Conservation (phyloP, 2,329 filamentous ascomycete genomes). For the Aspergillus sp. region DNA sequence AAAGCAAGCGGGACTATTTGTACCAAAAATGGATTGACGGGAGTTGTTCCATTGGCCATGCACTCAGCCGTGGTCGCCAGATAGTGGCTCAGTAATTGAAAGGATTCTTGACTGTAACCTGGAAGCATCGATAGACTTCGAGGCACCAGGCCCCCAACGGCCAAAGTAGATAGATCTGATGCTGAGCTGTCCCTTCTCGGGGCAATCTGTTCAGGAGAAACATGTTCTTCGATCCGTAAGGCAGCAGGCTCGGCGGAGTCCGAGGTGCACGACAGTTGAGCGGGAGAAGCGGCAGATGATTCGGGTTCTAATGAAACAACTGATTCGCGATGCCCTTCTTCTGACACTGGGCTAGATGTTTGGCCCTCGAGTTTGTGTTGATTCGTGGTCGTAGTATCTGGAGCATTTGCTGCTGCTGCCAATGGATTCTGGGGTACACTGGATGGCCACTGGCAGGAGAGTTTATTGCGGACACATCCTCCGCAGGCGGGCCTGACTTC, state of each 20-base stretch:
- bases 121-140: conserved; percentile 30
- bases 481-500: conserved; percentile 35
- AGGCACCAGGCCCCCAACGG: conserved; percentile 21
- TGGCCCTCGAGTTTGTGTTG: not conserved
- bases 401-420: not conserved
- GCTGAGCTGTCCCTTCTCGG: not conserved
- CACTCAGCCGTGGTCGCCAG: conserved; percentile 46
- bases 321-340: not conserved
- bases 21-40: conserved; percentile 48
- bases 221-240: not conserved
- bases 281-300: not conserved
- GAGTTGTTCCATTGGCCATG: conserved; percentile 51
- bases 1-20: conserved; percentile 50
- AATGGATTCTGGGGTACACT: conserved; percentile 12
- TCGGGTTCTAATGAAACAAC: not conserved
- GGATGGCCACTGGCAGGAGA: conserved; percentile 28
- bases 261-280: not conserved
- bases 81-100: conserved; percentile 48
- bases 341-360: not conserved
- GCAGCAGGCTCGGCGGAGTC: not conserved
- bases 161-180: not conserved
- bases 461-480: conserved; percentile 30
- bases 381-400: not conserved
- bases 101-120: conserved; percentile 28
- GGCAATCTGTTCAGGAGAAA: not conserved